A percentile compares a stretch with the other conserved stretches of the same genome.
Conservation (phyloP, 176 grass and related monocot species). For the Phoenix dactylifera region DNA sequence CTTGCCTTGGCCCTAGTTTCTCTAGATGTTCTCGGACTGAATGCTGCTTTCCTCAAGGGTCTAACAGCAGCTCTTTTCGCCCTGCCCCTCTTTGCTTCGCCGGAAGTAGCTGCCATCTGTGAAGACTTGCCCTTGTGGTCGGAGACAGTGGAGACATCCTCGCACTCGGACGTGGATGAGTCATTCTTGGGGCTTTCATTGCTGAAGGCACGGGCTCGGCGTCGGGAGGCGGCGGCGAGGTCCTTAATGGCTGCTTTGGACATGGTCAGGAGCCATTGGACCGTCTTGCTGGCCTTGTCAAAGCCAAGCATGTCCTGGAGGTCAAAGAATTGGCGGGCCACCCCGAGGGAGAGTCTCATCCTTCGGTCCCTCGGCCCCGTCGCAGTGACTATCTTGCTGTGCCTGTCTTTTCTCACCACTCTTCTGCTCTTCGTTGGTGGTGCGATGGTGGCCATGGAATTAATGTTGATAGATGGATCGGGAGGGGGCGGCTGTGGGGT, state of each 20-base stretch:
- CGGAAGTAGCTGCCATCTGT: not conserved
- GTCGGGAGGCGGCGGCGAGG: conserved; percentile 18
- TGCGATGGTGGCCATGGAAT: conserved; percentile 8
- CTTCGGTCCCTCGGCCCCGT: conserved; percentile 72
- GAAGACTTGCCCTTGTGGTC: conserved; percentile 34
- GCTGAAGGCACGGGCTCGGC: conserved; percentile 1
- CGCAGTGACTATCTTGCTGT: conserved; percentile 93
- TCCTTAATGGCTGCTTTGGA: conserved; percentile 68
- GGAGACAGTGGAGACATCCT: conserved; percentile 58
- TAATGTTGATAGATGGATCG: not conserved
- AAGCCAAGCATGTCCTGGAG: conserved; percentile 88
- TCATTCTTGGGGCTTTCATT: conserved; percentile 22
- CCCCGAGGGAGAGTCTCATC: conserved; percentile 80
- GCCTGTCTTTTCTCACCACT: conserved; percentile 50
- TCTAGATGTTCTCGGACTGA: conserved; percentile 12
- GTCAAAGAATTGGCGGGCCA: conserved; percentile 68
- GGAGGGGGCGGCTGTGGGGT: not conserved
- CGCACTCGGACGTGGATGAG: conserved; percentile 41
- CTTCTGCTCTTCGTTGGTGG: conserved; percentile 7
- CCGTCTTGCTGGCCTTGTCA: conserved; percentile 90
- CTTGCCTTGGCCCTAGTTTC: conserved; percentile 28
- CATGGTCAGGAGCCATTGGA: conserved; percentile 82
- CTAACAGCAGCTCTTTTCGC: conserved; percentile 31
- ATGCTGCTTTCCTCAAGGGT: conserved; percentile 20
- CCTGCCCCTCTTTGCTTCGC: conserved; percentile 37